Evolutionary conservation across 257 asterid species (phyloP).

Genomic region (Paulownia fortunei): DNA sequence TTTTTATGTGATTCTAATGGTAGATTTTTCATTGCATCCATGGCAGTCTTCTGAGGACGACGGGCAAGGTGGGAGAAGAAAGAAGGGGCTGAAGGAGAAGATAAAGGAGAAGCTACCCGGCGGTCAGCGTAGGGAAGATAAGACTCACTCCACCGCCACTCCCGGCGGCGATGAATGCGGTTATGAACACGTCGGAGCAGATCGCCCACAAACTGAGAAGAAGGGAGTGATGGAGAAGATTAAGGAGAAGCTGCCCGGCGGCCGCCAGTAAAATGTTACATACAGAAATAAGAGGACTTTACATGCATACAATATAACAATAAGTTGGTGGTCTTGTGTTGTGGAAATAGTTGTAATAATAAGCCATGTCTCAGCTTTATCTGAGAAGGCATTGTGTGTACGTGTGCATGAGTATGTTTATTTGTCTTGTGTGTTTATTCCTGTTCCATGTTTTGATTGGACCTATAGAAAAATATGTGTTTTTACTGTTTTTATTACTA

Average conservation of each 20-base stretch:
- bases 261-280: slow-evolving; percentile 23
- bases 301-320: too few species aligned
- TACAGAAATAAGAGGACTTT: too few species aligned
- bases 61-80: slow-evolving; percentile 60
- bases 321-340: too few species aligned
- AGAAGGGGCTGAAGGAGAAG: slow-evolving; percentile 66
- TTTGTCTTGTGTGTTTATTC: too few species aligned
- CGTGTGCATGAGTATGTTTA: too few species aligned
- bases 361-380: neutral
- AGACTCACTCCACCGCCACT: neutral
- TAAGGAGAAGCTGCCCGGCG: slow-evolving; percentile 82
- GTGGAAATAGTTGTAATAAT: too few species aligned
- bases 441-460: too few species aligned
- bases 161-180: slow-evolving; percentile 22
- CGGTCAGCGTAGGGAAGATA: slow-evolving; percentile 54
- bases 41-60: slow-evolving; percentile 54
- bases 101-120: slow-evolving; percentile 53
- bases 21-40: too few species aligned
- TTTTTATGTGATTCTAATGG: too few species aligned
- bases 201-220: too few species aligned
- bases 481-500: too few species aligned
- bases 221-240: slow-evolving; percentile 79
- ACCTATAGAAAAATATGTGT: too few species aligned
- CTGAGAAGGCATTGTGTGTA: neutral
- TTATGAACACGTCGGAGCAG: slow-evolving; percentile 34